phyloP scores from a whole-genome alignment of 2,329 filamentous ascomycete genomes.

The Onygenales sp. region DNA sequence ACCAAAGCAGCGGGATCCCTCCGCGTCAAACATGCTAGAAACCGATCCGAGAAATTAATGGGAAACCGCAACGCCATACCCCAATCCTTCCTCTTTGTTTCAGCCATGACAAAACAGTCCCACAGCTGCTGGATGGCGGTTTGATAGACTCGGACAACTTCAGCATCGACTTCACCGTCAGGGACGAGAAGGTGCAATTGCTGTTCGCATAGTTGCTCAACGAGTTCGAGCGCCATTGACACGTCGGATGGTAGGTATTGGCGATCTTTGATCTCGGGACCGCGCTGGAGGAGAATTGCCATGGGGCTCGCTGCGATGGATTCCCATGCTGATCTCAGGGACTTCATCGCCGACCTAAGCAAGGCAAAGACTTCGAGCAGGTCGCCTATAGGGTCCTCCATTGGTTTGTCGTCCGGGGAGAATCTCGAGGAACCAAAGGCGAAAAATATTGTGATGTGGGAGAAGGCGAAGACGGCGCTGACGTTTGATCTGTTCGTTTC shows the following conservation, averaged over 20 bases:
- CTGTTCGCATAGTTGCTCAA: conserved; percentile 8
- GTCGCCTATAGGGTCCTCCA: conserved; percentile 8
- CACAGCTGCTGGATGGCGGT: conserved; percentile 8
- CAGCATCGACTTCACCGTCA: not conserved
- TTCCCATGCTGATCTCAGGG: conserved; percentile 5
- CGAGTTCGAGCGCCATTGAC: conserved; percentile 6
- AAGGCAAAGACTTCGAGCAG: conserved; percentile 9
- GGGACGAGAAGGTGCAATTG: not conserved
- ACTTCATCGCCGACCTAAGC: conserved; percentile 7
- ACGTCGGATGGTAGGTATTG: conserved; percentile 7
- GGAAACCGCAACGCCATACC: conserved; percentile 9
- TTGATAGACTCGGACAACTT: not conserved
- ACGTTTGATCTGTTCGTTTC: conserved; percentile 4
- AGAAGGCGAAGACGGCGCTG: conserved; percentile 11
- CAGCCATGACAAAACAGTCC: conserved; percentile 11
- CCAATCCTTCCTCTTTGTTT: conserved; percentile 11
- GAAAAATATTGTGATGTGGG: conserved; percentile 10
- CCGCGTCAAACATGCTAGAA: conserved; percentile 19
- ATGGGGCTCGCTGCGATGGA: conserved; percentile 5
- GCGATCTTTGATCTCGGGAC: conserved; percentile 9
- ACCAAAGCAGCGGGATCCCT: conserved; percentile 25
- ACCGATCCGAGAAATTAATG: conserved; percentile 11
- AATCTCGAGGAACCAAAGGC: conserved; percentile 10
- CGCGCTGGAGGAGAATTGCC: conserved; percentile 10
- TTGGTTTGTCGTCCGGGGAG: not conserved